Base-by-base conservation (phyloP, 371 early-diverging fungal genomes). In the Massospora cicadina region DNA sequence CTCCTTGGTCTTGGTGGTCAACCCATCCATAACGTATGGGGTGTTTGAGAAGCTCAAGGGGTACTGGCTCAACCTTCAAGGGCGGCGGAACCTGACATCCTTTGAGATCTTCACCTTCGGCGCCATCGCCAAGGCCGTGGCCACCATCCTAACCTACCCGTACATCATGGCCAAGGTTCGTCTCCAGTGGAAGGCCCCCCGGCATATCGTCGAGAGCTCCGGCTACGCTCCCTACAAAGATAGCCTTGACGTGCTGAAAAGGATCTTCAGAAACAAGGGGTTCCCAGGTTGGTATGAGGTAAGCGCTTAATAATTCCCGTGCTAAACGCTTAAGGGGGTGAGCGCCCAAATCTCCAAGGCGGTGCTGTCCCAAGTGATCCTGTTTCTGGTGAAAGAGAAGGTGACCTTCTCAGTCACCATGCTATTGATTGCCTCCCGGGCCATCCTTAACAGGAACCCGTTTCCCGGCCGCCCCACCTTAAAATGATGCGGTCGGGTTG, bases 161-260 rank as follows among this genome's bases (percentile, higher is more conserved):
- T 95, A 95, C 72, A 97, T 97, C 71, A 94, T 95, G 95, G 96
- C 98, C 65, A 97, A 97, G 71, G 90, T 91, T 17, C 78, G 93
- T 63, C 79, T 95, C 70, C 95, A 95, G 72, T 95, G 94, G 93
- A 88, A 86, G 70, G 90, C 93, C 13, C 81, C 86, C 60, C 83
- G 76, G 66, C 77, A 76, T 61, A 73, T 80, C 67, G 76, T 72
- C 25, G 75, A 73, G 30, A 72, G 74, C 57, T 76, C 78, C 13
- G 70, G 68, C 2, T 75, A 80, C 28, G 70, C 81, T 60, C 74
- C 76, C 10, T 95, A 95, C 76, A 87, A 75, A 54, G 83, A 87
- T 65, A 79, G 91, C n/a, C 68, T 87, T 29, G 95, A 95, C 75
- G 89, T 98, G 1, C 76, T 98, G 63, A 67, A 72, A 58, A 88